Conservation (phyloP, 768 basidiomycete genomes). For the Boletus reticuloceps region DNA sequence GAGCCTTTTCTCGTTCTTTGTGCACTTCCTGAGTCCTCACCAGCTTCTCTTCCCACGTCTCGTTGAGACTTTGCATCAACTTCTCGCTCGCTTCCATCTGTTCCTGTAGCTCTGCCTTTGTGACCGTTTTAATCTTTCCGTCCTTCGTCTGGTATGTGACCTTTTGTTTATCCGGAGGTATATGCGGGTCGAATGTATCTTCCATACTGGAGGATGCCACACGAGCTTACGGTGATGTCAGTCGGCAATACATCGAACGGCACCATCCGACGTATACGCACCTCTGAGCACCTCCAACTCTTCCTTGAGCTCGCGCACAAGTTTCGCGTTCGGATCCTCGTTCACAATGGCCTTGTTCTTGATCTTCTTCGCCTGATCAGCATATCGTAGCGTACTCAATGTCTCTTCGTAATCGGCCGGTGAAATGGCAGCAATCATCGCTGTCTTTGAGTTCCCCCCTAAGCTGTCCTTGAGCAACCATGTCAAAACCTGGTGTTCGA, state of each 20-base stretch:
- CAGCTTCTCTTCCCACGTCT: slow-evolving; percentile 97
- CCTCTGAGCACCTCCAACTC: slow-evolving; percentile 91
- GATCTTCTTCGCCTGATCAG: slow-evolving; percentile 99
- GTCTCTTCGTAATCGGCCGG: slow-evolving; percentile 99
- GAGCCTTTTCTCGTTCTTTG: slow-evolving; percentile 94
- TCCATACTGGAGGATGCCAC: slow-evolving; percentile 69
- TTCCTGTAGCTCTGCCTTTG: slow-evolving; percentile 96
- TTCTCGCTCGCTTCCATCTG: slow-evolving; percentile 96
- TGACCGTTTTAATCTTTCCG: slow-evolving; percentile 91
- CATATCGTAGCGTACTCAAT: slow-evolving; percentile 93
- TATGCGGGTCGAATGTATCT: slow-evolving; percentile 78
- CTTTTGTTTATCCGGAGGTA: slow-evolving; percentile 93
- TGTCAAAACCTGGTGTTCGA: slow-evolving; percentile 71
- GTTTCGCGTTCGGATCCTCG: slow-evolving; percentile 99
- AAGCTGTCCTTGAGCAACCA: slow-evolving; percentile 98
- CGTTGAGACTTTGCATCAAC: slow-evolving; percentile 88
- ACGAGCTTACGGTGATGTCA: slow-evolving; percentile 50
- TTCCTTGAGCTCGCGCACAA: slow-evolving; percentile 98
- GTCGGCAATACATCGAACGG: background rate
- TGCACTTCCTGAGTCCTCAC: slow-evolving; percentile 90
- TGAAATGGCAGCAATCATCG: slow-evolving; percentile 98
- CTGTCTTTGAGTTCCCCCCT: slow-evolving; percentile 96
- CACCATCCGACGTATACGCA: slow-evolving; percentile 28
- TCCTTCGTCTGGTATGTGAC: slow-evolving; percentile 93
- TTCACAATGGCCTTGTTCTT: slow-evolving; percentile 99